A percentile compares a stretch with the other conserved stretches of the same genome.
phyloP scores from a whole-genome alignment of 2,329 filamentous ascomycete species.

The Arthroderma sp. region DNA sequence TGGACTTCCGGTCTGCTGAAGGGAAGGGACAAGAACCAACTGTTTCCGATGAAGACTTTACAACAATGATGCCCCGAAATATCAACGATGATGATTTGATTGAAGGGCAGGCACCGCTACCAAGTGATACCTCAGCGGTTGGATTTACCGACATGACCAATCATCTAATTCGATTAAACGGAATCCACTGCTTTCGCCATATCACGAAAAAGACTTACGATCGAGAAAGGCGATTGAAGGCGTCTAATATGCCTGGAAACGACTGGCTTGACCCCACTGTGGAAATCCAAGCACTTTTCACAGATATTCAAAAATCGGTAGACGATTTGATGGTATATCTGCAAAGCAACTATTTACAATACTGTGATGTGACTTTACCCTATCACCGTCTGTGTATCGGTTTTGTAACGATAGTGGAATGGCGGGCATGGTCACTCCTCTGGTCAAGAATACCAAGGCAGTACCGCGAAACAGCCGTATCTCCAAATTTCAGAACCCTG shows the following conservation, averaged over 20 bases:
- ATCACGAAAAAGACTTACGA: constrained; percentile 6
- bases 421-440: constrained; percentile 8
- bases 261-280: background rate
- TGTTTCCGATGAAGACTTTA: constrained; percentile 8
- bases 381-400: constrained; percentile 6
- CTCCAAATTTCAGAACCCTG: constrained; percentile 4
- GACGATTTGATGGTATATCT: background rate
- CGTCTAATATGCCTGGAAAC: background rate
- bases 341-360: constrained; percentile 2
- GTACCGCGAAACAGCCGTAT: constrained; percentile 5
- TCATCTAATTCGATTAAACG: constrained; percentile 7
- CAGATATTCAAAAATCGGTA: background rate
- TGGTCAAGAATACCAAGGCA: constrained; percentile 8
- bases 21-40: constrained; percentile 8
- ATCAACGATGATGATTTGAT: constrained; percentile 7
- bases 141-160: constrained; percentile 9
- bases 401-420: constrained; percentile 6
- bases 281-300: background rate
- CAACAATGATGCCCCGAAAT: constrained; percentile 8
- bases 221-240: constrained; percentile 3
- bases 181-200: constrained; percentile 7
- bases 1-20: constrained; percentile 8
- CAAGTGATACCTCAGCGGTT: background rate
- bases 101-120: background rate
- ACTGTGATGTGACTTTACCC: constrained; percentile 5